Evolutionary conservation across 495 filamentous ascomycete species (phyloP).

Genomic region (Jackrogersella multiformis): DNA sequence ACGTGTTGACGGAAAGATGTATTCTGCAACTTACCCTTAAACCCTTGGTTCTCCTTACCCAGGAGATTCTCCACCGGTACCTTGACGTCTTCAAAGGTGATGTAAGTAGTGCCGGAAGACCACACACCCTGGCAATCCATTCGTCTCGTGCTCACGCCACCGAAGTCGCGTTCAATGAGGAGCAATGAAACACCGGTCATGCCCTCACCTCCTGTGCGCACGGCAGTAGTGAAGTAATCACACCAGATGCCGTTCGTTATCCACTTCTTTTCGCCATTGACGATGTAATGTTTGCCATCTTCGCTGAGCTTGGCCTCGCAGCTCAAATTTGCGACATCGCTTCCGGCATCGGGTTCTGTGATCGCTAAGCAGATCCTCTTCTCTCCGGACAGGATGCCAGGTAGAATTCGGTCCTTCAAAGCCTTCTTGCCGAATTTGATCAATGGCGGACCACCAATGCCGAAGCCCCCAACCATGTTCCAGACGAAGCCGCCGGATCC

Average conservation of each 20-base stretch:
- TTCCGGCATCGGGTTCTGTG: conserved; percentile 66
- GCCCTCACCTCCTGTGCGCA: conserved; percentile 83
- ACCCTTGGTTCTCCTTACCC: conserved; percentile 98
- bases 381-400: conserved; percentile 86
- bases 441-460: conserved; percentile 90
- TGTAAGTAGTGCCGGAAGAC: conserved; percentile 92
- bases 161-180: conserved; percentile 78
- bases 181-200: conserved; percentile 93
- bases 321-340: conserved; percentile 91
- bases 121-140: conserved; percentile 99
- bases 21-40: conserved; percentile 67
- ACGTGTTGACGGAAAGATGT: neutral
- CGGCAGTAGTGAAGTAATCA: conserved; percentile 97
- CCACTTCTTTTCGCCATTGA: conserved; percentile 99
- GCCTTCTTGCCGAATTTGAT: conserved; percentile 92
- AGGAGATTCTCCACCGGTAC: conserved; percentile 98
- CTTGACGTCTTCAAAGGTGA: conserved; percentile 98
- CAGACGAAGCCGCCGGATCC: conserved; percentile 97
- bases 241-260: conserved; percentile 97
- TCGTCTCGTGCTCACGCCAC: conserved; percentile 86
- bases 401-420: conserved; percentile 78
- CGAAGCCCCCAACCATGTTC: conserved; percentile 95
- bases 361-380: conserved; percentile 86
- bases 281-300: conserved; percentile 98
- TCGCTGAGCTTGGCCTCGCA: conserved; percentile 93